Percentiles rank a stretch among this genome's conserved stretches.
These are phyloP conservation scores for Cercophora samala DNA, from an alignment of 495 filamentous ascomycete genomes.

Conservation along the genomic window DNA sequence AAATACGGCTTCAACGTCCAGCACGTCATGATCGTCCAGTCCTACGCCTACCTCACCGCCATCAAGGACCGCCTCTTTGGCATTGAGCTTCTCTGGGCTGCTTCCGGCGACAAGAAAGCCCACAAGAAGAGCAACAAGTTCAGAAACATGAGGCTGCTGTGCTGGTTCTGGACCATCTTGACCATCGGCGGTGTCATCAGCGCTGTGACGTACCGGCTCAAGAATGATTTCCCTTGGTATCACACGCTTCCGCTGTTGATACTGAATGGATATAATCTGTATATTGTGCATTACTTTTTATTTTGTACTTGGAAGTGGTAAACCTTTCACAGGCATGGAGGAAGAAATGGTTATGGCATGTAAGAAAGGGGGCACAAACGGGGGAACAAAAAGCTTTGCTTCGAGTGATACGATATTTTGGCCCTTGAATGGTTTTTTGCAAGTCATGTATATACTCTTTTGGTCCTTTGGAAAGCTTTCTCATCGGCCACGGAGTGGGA, in stretches of 20 bases:
- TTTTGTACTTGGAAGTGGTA: slow-evolving; percentile 32
- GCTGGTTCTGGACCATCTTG: slow-evolving; percentile 29
- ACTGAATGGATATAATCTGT: slow-evolving; percentile 32
- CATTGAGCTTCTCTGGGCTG: slow-evolving; percentile 35
- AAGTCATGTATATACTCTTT: not conserved
- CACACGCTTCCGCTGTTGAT: slow-evolving; percentile 32
- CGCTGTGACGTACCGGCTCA: slow-evolving; percentile 26
- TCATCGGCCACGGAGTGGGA: not conserved
- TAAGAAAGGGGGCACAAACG: not conserved
- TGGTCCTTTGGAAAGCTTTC: not conserved
- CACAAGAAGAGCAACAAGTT: slow-evolving; percentile 35
- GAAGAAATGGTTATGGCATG: not conserved
- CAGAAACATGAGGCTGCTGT: slow-evolving; percentile 34
- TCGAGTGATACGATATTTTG: not conserved
- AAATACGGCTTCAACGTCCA: slow-evolving; percentile 37
- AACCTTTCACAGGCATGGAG: not conserved
- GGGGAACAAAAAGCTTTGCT: not conserved
- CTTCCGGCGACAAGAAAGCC: slow-evolving; percentile 36
- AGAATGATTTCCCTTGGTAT: slow-evolving; percentile 27
- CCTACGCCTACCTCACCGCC: slow-evolving; percentile 35
- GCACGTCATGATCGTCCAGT: slow-evolving; percentile 37
- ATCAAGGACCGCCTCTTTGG: slow-evolving; percentile 36
- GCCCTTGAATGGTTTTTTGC: not conserved
- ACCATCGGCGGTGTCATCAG: slow-evolving; percentile 26
- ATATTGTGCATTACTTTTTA: slow-evolving; percentile 32